Base-by-base conservation (phyloP, 495 filamentous ascomycete species). In the Rusavskia elegans region DNA sequence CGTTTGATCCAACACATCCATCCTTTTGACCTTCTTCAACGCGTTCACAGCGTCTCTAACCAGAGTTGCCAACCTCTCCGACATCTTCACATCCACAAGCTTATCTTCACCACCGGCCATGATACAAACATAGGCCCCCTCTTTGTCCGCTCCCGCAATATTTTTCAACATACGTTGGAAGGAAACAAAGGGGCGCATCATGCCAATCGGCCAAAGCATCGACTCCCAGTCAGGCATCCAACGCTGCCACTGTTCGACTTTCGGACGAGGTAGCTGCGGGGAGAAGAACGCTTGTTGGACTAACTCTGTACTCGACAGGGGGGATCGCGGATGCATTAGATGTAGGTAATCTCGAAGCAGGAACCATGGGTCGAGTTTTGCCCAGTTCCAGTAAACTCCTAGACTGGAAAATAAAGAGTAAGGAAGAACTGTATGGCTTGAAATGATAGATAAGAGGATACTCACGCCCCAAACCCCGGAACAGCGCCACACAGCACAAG, bases 381-480 rank as follows among this genome's bases (percentile, higher is more conserved):
- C 60, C 71, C 71, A 78, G 51, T 71, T 72, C 38, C 53, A 48
- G 48, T 76, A 73, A 19, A 70, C 68, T 0, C 57, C 53, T 8
- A 64, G 27, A 13, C 68, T 70, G 41, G 17, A 16, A 8, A 14
- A 14, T 5, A 5, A 16, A 3, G 16, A 23, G 27, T 48, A 14
- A 48, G n/a, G 45, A 4, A 25, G 14, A 21, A 16, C 27, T 11
- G 45, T 62, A 35, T 35, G 6, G 21, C 3, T 6, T 16, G 3
- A 19, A 3, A 50, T 10, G 13, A 39, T 35, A 13, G 16, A 39
- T 11, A 20, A 45, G 32, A 45, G 27, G 35, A 55, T 39, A 71
- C 70, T 57, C 59, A 76, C 68, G 64, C 67, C 13, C 71, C 72
- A 46, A 63, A 66, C 5, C 64, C 65, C 0, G 74, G 71, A 10